Percentiles rank a stretch among this genome's conserved stretches.
phyloP scores from a whole-genome alignment of 1,284 basidiomycete species.

The Cutaneotrichosporon mucoides region DNA sequence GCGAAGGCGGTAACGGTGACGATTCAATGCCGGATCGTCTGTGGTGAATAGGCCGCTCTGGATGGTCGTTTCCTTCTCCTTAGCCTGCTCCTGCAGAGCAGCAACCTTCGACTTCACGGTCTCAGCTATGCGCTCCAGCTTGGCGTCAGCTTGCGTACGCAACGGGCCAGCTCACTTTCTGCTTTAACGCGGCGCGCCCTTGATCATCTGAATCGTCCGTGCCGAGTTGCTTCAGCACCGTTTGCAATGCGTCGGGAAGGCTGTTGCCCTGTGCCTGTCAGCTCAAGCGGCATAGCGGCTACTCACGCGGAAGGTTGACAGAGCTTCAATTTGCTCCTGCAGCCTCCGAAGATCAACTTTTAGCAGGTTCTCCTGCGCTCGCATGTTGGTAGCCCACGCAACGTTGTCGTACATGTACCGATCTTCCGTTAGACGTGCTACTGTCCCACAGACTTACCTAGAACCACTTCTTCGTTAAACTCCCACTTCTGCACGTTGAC shows the following conservation, averaged over 20 bases:
- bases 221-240: background rate
- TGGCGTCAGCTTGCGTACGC: too few relatives aligned
- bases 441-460: conserved; percentile 27
- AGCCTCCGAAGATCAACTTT: conserved; percentile 28
- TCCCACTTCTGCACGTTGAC: conserved; percentile 30
- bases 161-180: conserved; percentile 3
- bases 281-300: background rate
- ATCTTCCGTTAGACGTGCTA: conserved; percentile 22
- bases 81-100: conserved; percentile 22
- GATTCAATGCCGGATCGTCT: conserved; percentile 27
- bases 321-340: conserved; percentile 31
- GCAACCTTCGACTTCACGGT: conserved; percentile 23
- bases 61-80: conserved; percentile 14
- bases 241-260: conserved; percentile 10
- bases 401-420: conserved; percentile 36
- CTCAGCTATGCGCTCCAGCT: conserved; percentile 8
- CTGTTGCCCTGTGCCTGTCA: conserved; percentile 9
- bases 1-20: conserved; percentile 34
- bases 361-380: conserved; percentile 34
- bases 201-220: conserved; percentile 19
- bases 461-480: conserved; percentile 33
- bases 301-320: conserved; percentile 33
- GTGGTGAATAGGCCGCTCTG: conserved; percentile 31
- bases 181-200: conserved; percentile 26
- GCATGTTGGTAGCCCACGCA: conserved; percentile 28